These are phyloP conservation scores for Avena insularis DNA, from an alignment of 176 grass and related monocot species.

Conservation along the genomic window DNA sequence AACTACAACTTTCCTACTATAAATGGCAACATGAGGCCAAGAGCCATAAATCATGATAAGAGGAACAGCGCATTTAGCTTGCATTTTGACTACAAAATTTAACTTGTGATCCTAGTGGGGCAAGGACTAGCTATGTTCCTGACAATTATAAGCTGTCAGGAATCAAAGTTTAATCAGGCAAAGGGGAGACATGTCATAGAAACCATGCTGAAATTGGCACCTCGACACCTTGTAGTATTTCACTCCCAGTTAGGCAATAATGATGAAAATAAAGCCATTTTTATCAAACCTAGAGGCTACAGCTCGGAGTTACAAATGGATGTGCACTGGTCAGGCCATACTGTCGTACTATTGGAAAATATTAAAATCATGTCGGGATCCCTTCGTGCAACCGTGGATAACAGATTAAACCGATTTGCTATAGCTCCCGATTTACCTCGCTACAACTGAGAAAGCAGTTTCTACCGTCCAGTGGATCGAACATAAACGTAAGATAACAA, in stretches of 20 bases:
- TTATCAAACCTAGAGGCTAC: neutral
- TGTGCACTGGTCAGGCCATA: neutral
- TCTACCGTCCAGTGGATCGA: neutral
- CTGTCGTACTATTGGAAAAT: neutral
- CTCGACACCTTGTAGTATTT: neutral
- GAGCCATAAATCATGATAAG: slow-evolving; percentile 2
- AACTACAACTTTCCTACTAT: neutral
- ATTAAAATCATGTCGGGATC: neutral
- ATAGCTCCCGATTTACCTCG: neutral
- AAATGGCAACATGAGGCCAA: neutral
- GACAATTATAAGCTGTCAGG: neutral
- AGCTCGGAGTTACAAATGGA: neutral
- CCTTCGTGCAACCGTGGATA: neutral
- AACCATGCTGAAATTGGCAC: neutral
- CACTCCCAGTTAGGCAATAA: neutral
- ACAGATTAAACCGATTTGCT: neutral
- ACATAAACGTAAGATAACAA: neutral
- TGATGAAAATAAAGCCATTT: neutral
- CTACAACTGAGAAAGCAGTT: neutral
- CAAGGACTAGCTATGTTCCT: neutral
- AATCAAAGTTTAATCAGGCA: neutral
- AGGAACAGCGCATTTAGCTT: neutral
- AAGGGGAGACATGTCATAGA: neutral
- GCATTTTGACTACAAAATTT: neutral
- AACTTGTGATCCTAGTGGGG: neutral